Evolutionary conservation across 345 rosid species (phyloP).

Genomic region (Litchi chinensis): DNA sequence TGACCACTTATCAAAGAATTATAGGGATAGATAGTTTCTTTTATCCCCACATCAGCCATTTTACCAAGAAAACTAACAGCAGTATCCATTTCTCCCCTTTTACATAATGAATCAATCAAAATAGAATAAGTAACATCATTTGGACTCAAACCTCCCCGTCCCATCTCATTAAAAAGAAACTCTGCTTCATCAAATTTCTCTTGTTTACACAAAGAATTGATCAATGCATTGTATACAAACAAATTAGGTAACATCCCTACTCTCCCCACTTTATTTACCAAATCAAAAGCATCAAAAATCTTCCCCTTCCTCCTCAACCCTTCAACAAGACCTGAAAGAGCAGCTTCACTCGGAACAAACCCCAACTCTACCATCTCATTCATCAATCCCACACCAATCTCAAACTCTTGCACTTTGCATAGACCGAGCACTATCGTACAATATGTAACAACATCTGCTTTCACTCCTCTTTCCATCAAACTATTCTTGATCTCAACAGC

Average conservation of each 20-base stretch:
- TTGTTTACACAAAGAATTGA: constrained; percentile 69
- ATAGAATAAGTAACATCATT: constrained; percentile 74
- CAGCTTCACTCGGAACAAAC: constrained; percentile 68
- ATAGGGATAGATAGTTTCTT: constrained; percentile 66
- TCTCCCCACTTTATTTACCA: constrained; percentile 53
- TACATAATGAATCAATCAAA: constrained; percentile 77
- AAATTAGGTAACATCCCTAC: constrained; percentile 59
- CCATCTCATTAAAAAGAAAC: constrained; percentile 65
- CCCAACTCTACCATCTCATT: constrained; percentile 71
- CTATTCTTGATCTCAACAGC: constrained; percentile 67
- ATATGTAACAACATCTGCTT: constrained; percentile 67
- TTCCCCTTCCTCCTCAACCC: constrained; percentile 74
- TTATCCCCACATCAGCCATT: constrained; percentile 57
- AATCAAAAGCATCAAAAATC: constrained; percentile 51
- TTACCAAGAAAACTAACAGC: constrained; percentile 54
- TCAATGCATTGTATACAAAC: constrained; percentile 73
- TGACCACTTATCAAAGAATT: constrained; percentile 79
- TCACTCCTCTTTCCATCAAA: constrained; percentile 46
- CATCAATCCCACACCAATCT: constrained; percentile 51
- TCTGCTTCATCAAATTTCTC: constrained; percentile 64
- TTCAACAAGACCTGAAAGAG: constrained; percentile 61
- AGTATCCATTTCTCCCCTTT: constrained; percentile 63
- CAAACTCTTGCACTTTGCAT: constrained; percentile 65
- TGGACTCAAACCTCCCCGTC: constrained; percentile 39
- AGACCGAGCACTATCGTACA: constrained; percentile 71